Evolutionary conservation across 441 rosid species (phyloP), one percentile per base, ranked within the genome.

Genomic region (Croton laevigatus): DNA sequence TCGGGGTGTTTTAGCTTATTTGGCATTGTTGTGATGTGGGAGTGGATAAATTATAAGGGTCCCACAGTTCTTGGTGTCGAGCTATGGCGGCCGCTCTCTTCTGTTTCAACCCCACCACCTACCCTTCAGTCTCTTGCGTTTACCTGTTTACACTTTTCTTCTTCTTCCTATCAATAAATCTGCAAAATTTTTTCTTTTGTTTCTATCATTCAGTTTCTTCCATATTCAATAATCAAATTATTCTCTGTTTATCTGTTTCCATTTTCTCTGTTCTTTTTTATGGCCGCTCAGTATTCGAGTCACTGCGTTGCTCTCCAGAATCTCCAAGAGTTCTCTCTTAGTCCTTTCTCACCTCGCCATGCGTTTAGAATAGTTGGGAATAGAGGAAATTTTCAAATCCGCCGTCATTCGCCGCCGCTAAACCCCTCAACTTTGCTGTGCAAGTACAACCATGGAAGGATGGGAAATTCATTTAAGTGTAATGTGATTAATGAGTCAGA

Each of bases 401-500:
- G 27, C 16, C 70, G 57, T 58, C 67, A 51, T 55, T 38, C 62
- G 14, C 76, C 59, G 53, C 69, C 55, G 40, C 58, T 27, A 4
- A 19, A 66, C 49, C 40, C 22, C 48, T 34, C 16, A 8, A 9
- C 36, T 46, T n/a, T 44, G 32, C 4, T 58, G 1, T 34, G 19
- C 42, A 19, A 2, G 1, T 34, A 32, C 42, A 19, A 2, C 16
- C 10, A 51, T 8, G 36, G 51, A 19, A 37, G 42, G 75, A 58
- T 27, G 46, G 19, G 69, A 49, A 54, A 32, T 59, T 74, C 49
- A 55, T 53, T 65, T 53, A 76, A 78, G 75, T 76, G 92, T 42
- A 69, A 63, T 14, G 81, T 76, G 66, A 74, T 78, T 17, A 53
- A 66, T 73, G 89, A 79, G 22, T 66, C 65, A 4, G 86, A 81